Evolutionary conservation across 306 rosid species (phyloP).

Genomic region (Cicer bijugum): DNA sequence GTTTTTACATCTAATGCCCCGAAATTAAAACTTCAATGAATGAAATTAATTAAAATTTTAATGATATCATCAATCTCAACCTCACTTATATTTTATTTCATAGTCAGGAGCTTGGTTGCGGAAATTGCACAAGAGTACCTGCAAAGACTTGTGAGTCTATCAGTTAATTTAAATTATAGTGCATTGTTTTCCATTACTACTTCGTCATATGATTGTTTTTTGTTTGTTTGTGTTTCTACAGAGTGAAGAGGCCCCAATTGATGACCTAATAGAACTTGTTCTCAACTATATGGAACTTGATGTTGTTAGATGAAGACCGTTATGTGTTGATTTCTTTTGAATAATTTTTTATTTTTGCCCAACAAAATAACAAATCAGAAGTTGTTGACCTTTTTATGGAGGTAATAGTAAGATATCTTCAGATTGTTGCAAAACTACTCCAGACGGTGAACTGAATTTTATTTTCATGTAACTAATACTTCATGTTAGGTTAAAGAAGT

Average conservation of each 20-base stretch:
- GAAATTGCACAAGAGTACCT: constrained; percentile 85
- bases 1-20: too few relatives aligned
- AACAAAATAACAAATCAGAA: constrained; percentile 97
- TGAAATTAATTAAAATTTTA: too few relatives aligned
- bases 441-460: constrained; percentile 7
- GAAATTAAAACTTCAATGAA: too few relatives aligned
- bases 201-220: background rate
- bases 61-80: background rate
- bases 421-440: background rate
- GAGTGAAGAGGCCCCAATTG: constrained; percentile 68
- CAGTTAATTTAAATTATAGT: constrained; percentile 4
- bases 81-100: constrained; percentile 1
- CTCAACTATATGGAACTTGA: constrained; percentile 22
- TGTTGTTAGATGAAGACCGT: background rate
- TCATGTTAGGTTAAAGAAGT: constrained; percentile 75
- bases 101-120: constrained; percentile 85
- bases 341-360: constrained; percentile 43
- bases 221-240: constrained; percentile 44
- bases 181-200: background rate
- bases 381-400: constrained; percentile 98
- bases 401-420: constrained; percentile 52
- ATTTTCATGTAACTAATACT: constrained; percentile 11
- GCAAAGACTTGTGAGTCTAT: constrained; percentile 67
- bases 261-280: constrained; percentile 85
- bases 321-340: constrained; percentile 19